Percentiles rank a stretch among this genome's conserved stretches.
These are phyloP conservation scores for Sugiyamaella americana DNA, from an alignment of 805 yeast species.

Conservation along the genomic window DNA sequence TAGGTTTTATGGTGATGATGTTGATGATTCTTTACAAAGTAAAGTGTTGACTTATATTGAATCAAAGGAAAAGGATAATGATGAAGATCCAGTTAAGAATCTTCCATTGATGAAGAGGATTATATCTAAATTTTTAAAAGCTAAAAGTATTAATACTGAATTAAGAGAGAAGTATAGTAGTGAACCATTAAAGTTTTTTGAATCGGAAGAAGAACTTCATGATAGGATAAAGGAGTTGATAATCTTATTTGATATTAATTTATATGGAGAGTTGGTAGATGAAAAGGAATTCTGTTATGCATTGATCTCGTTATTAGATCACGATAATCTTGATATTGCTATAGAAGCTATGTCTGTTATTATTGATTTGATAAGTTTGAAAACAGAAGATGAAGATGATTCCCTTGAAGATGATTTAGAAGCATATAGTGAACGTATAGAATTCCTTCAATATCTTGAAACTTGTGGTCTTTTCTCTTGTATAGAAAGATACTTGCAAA, in stretches of 20 bases:
- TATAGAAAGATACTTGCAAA: no score
- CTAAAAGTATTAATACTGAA: conserved; percentile 6
- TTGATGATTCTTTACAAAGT: background rate
- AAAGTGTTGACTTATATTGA: conserved; percentile 8
- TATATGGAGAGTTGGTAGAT: background rate
- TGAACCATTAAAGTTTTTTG: conserved; percentile 25
- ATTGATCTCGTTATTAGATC: conserved; percentile 8
- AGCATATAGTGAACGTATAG: no score
- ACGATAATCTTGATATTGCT: conserved; percentile 20
- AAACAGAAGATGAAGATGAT: no score
- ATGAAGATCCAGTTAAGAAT: background rate
- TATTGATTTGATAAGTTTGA: no score
- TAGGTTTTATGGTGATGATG: conserved; percentile 12
- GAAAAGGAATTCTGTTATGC: background rate
- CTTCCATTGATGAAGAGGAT: background rate
- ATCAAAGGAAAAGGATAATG: conserved; percentile 4
- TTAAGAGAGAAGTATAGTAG: conserved; percentile 14
- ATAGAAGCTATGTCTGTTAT: no score
- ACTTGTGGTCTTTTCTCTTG: no score
- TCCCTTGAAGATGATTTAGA: no score
- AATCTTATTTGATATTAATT: conserved; percentile 8
- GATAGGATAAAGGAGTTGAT: conserved; percentile 18
- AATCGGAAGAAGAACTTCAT: conserved; percentile 21
- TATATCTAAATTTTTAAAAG: background rate
- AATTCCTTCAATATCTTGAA: no score